Percentiles rank a stretch among this genome's conserved stretches.
phyloP scores from a whole-genome alignment of 495 filamentous ascomycete species.

The Podospora sp. region DNA sequence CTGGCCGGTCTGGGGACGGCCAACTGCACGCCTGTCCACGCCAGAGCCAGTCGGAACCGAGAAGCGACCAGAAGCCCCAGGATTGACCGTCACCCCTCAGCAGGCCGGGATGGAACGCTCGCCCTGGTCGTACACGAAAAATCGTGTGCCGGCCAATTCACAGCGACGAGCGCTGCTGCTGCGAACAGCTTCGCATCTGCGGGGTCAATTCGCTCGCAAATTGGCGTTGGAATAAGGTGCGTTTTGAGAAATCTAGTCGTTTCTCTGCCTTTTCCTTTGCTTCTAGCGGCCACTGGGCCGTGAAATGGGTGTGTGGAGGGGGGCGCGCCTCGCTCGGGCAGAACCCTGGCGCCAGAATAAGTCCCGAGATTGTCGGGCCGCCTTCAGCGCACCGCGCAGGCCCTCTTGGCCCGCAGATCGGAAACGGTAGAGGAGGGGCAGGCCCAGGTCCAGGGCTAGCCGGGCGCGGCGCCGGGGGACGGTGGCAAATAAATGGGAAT shows the following conservation, averaged over 20 bases:
- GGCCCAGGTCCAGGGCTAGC: conserved; percentile 7
- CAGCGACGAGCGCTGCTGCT: background rate
- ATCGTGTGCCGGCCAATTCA: background rate
- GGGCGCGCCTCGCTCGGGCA: background rate
- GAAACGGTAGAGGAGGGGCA: conserved; percentile 19
- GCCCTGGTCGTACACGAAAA: conserved; percentile 13
- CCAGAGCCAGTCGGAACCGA: conserved; percentile 31
- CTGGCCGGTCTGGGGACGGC: conserved; percentile 8
- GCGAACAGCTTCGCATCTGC: background rate
- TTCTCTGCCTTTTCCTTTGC: background rate
- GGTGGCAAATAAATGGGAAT: conserved; percentile 3
- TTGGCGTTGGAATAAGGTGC: background rate
- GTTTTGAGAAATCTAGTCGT: background rate
- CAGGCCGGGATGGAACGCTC: conserved; percentile 26
- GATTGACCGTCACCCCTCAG: conserved; percentile 19
- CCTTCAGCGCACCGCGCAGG: conserved; percentile 23
- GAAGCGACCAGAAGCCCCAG: conserved; percentile 13
- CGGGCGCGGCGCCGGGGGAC: conserved; percentile 10
- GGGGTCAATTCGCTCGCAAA: background rate
- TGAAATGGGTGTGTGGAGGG: background rate
- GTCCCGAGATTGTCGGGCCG: conserved; percentile 19
- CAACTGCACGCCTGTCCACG: conserved; percentile 15
- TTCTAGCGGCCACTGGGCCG: background rate
- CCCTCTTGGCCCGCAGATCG: conserved; percentile 21
- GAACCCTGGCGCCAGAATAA: conserved; percentile 2